A percentile compares a stretch with the other conserved stretches of the same genome.
These are phyloP conservation scores for Apiotrichum veenhuisii DNA, from an alignment of 1,284 basidiomycete genomes.

Conservation along the genomic window DNA sequence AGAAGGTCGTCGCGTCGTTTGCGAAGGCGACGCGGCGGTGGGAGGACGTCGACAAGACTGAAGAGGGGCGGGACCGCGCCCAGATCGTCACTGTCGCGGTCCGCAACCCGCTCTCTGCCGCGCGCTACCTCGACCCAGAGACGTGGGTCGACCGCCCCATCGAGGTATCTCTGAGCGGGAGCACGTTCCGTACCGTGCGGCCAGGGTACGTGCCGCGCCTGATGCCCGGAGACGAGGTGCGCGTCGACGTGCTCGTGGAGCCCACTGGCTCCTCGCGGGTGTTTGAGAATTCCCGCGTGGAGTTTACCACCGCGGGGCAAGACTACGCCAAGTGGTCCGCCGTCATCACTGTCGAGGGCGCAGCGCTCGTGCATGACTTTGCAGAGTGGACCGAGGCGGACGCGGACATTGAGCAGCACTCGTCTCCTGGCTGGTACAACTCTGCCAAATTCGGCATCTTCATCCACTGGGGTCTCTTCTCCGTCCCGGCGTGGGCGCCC, in stretches of 20 bases:
- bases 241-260: constrained; percentile 13
- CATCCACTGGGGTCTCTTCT: constrained; percentile 61
- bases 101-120: constrained; percentile 6
- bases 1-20: not conserved
- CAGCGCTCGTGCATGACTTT: constrained; percentile 13
- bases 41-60: constrained; percentile 4
- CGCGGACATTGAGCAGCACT: constrained; percentile 11
- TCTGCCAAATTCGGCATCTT: constrained; percentile 49
- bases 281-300: not conserved
- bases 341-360: constrained; percentile 1
- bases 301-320: not conserved
- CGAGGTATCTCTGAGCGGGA: not conserved
- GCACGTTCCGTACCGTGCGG: constrained; percentile 1
- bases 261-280: not conserved
- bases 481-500: constrained; percentile 46
- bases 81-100: constrained; percentile 19
- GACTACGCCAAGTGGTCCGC: not conserved
- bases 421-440: constrained; percentile 15
- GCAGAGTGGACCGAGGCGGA: constrained; percentile 10
- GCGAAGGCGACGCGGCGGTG: constrained; percentile 16
- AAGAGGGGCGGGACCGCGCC: not conserved
- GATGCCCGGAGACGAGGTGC: constrained; percentile 22
- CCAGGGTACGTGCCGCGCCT: constrained; percentile 4
- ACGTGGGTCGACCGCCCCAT: constrained; percentile 7
- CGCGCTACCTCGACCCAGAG: constrained; percentile 1